Evolutionary conservation across 2,329 filamentous ascomycete species (phyloP).

Genomic region (Pseudogymnoascus sp.): DNA sequence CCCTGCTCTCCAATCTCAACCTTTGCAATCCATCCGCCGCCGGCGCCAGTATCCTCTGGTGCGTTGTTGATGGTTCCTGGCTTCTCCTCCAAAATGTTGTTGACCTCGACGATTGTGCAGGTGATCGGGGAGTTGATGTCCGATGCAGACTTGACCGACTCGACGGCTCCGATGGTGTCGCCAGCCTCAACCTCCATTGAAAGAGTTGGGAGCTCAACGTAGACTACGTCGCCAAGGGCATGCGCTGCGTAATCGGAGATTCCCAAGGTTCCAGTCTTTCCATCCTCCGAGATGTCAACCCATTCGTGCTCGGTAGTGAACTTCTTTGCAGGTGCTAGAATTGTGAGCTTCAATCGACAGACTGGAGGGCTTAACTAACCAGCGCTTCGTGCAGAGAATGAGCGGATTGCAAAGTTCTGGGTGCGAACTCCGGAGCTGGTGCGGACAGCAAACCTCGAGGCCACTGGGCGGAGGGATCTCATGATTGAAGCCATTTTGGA

Average conservation of each 20-base stretch:
- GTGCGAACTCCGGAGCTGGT: conserved; percentile 14
- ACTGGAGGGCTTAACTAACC: conserved; percentile 29
- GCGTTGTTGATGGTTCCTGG: conserved; percentile 82
- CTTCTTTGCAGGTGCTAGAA: conserved; percentile 47
- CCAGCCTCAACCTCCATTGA: conserved; percentile 62
- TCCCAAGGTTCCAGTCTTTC: conserved; percentile 71
- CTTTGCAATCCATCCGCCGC: conserved; percentile 88
- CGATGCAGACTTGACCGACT: conserved; percentile 97
- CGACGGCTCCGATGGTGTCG: conserved; percentile 86
- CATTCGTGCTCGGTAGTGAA: conserved; percentile 99
- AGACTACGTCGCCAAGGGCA: conserved; percentile 92
- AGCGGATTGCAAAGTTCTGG: conserved; percentile 30
- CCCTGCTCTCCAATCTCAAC: conserved; percentile 63
- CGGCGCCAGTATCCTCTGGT: conserved; percentile 65
- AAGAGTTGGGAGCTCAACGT: conserved; percentile 78
- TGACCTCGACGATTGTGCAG: conserved; percentile 68
- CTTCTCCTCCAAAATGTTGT: conserved; percentile 70
- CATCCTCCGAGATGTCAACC: conserved; percentile 79
- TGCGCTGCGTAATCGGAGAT: conserved; percentile 89
- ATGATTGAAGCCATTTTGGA: conserved; percentile 52
- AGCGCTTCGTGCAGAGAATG: conserved; percentile 36
- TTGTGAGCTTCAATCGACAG: neutral
- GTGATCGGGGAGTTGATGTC: conserved; percentile 87
- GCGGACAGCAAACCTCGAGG: conserved; percentile 18
- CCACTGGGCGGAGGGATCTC: conserved; percentile 34